phyloP scores from a whole-genome alignment of 2,329 filamentous ascomycete genomes.

The Penicillium freii region DNA sequence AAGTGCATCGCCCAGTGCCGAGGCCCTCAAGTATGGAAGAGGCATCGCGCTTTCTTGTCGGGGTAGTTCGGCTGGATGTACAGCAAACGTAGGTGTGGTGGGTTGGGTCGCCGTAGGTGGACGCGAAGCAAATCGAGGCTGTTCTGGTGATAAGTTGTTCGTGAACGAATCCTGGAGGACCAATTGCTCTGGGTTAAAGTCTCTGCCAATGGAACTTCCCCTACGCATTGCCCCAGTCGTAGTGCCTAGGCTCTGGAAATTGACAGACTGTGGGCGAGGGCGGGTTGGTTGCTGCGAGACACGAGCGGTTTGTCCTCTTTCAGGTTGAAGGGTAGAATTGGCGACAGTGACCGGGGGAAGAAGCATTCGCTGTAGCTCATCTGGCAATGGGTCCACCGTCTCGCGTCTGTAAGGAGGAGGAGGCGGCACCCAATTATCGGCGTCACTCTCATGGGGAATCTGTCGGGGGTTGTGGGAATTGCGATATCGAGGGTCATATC shows the following conservation, averaged over 20 bases:
- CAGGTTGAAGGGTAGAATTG: slow-evolving; percentile 2
- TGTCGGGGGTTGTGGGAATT: slow-evolving; percentile 48
- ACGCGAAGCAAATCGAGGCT: neutral
- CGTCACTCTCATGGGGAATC: slow-evolving; percentile 80
- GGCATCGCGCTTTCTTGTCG: slow-evolving; percentile 5
- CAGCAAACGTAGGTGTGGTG: slow-evolving; percentile 15
- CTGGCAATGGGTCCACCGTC: slow-evolving; percentile 38
- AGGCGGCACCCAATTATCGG: slow-evolving; percentile 83
- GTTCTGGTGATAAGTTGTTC: neutral
- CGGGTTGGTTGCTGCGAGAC: slow-evolving; percentile 24
- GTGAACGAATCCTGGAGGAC: neutral
- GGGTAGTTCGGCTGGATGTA: slow-evolving; percentile 14
- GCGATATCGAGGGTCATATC: slow-evolving; percentile 56
- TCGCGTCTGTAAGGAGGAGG: slow-evolving; percentile 67
- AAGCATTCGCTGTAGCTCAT: slow-evolving; percentile 35
- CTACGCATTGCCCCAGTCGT: slow-evolving; percentile 24
- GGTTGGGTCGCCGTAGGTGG: slow-evolving; percentile 7
- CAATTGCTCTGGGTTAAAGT: slow-evolving; percentile 14
- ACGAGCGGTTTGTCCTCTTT: slow-evolving; percentile 28
- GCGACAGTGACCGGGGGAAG: slow-evolving; percentile 24
- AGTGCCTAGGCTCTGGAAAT: slow-evolving; percentile 29
- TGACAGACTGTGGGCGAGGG: slow-evolving; percentile 27
- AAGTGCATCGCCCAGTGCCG: slow-evolving; percentile 19
- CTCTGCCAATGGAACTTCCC: slow-evolving; percentile 17
- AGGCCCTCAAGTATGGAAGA: slow-evolving; percentile 15